Evolutionary conservation across 2,329 filamentous ascomycete species (phyloP).

Genomic region (Phyllosticta citriasiana): DNA sequence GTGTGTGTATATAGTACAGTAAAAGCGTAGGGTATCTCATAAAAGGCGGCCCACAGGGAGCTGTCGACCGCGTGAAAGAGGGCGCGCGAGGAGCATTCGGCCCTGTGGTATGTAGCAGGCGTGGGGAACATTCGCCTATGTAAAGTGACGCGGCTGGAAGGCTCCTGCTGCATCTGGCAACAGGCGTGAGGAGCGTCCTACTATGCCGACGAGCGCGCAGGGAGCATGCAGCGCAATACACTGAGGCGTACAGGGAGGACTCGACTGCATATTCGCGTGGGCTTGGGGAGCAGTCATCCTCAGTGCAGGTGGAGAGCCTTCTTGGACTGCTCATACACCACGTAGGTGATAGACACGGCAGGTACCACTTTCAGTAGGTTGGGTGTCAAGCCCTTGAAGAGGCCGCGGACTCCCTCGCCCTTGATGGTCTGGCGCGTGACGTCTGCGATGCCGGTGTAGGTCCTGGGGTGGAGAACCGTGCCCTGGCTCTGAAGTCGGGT

Average conservation of each 20-base stretch:
- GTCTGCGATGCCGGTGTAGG: conserved; percentile 85
- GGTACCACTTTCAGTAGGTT: conserved; percentile 95
- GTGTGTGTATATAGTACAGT: neutral
- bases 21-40: neutral
- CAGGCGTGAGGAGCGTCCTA: no score
- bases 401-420: conserved; percentile 71
- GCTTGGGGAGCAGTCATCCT: conserved; percentile 6
- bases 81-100: no score
- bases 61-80: neutral
- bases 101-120: no score
- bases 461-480: conserved; percentile 79
- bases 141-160: no score
- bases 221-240: no score
- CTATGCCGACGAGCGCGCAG: no score
- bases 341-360: conserved; percentile 68
- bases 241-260: neutral
- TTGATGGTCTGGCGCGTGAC: conserved; percentile 74
- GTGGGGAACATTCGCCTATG: no score
- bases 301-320: conserved; percentile 25
- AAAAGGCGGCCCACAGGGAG: neutral
- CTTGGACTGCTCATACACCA: conserved; percentile 34
- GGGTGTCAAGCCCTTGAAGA: conserved; percentile 92
- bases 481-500: conserved; percentile 91
- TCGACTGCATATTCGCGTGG: neutral
- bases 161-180: no score